These are phyloP conservation scores for Phytopythium aichiense DNA, from an alignment of 352 stramenopile species.

Conservation along the genomic window DNA sequence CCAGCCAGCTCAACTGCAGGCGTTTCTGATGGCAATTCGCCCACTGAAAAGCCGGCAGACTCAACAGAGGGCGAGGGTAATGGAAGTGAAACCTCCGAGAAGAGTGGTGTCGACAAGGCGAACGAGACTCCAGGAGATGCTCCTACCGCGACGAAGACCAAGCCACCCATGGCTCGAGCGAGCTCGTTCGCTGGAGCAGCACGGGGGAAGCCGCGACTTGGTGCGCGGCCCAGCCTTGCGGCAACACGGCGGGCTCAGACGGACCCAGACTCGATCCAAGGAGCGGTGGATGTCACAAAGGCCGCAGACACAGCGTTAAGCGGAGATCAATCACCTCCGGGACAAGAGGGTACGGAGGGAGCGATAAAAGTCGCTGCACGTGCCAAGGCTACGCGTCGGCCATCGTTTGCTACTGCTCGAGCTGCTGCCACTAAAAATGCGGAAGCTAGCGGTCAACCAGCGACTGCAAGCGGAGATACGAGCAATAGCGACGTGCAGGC, in stretches of 20 bases:
- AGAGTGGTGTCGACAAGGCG: background rate
- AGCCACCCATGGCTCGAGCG: conserved; percentile 1
- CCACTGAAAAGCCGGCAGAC: background rate
- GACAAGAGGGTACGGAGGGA: background rate
- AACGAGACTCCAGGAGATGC: background rate
- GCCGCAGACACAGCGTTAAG: background rate
- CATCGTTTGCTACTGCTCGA: conserved; percentile 28
- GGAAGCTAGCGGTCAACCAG: background rate
- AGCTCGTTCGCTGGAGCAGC: conserved; percentile 22
- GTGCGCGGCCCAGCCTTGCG: conserved; percentile 3
- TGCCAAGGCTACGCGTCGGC: conserved; percentile 8
- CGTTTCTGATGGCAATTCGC: background rate
- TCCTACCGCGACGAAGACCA: background rate
- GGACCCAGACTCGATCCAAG: conserved; percentile 15
- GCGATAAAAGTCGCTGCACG: conserved; percentile 1
- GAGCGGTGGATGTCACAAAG: background rate
- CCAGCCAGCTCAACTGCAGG: background rate
- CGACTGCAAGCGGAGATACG: background rate
- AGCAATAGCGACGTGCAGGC: background rate
- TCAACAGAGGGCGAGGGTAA: background rate
- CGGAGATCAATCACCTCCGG: background rate
- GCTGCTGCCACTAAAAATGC: conserved; percentile 18
- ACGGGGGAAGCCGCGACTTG: conserved; percentile 6
- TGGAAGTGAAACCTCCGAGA: background rate
- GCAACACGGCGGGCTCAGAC: conserved; percentile 21